phyloP scores from a whole-genome alignment of 495 filamentous ascomycete genomes.

The Acidomyces sp. region DNA sequence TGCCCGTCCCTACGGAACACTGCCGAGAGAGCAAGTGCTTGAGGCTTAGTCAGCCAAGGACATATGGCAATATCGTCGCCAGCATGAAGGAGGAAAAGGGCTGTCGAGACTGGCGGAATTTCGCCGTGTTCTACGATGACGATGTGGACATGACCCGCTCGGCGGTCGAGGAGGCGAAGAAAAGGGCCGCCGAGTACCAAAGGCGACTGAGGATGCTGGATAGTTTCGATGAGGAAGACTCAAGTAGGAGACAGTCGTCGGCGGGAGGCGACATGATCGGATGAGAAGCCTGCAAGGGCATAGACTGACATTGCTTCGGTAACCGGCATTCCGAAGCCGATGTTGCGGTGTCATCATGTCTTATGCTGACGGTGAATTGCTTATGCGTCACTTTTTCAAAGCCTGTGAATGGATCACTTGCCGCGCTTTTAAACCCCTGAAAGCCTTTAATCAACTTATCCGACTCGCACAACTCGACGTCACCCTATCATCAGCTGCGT shows the following conservation, averaged over 20 bases:
- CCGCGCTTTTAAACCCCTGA: no score
- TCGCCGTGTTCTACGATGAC: slow-evolving; percentile 15
- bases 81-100: slow-evolving; percentile 15
- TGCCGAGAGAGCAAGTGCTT: slow-evolving; percentile 12
- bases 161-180: slow-evolving; percentile 7
- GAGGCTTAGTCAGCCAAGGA: slow-evolving; percentile 13
- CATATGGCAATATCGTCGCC: slow-evolving; percentile 13
- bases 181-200: slow-evolving; percentile 4
- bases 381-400: no score
- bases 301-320: no score
- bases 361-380: not conserved
- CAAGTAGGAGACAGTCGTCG: not conserved
- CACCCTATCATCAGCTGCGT: no score
- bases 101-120: slow-evolving; percentile 18
- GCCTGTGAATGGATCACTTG: no score
- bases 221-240: slow-evolving; percentile 5
- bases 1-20: slow-evolving; percentile 10
- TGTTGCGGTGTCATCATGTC: not conserved
- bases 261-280: slow-evolving; percentile 6
- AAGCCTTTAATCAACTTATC: no score
- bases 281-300: not conserved
- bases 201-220: not conserved
- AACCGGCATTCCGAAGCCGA: not conserved
- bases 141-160: slow-evolving; percentile 14
- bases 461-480: no score